These are phyloP conservation scores for Umbelopsis ramanniana DNA, from an alignment of 192 early-diverging fungal species.

Conservation along the genomic window DNA sequence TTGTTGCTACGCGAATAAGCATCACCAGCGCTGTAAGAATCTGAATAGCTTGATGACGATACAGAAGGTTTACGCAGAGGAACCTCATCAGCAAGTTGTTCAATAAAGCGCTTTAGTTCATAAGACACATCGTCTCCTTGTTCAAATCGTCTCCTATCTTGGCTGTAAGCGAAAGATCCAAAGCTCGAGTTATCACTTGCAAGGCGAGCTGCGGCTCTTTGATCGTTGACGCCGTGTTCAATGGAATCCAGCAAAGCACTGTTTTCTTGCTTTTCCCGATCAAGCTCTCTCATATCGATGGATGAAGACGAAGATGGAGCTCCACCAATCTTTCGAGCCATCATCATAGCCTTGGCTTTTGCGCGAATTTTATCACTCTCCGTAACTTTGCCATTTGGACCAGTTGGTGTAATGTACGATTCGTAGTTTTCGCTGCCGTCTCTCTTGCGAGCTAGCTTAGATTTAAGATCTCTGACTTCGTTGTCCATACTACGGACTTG, in stretches of 20 bases:
- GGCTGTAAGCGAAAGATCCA: slow-evolving; percentile 30
- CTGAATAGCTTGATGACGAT: not conserved
- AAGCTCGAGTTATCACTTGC: slow-evolving; percentile 38
- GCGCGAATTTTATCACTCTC: slow-evolving; percentile 58
- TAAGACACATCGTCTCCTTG: slow-evolving; percentile 27
- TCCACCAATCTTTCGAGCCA: slow-evolving; percentile 53
- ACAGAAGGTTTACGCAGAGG: not conserved
- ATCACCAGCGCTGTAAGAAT: not conserved
- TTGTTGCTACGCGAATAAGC: not conserved
- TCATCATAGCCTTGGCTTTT: slow-evolving; percentile 55
- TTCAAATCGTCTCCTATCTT: slow-evolving; percentile 38
- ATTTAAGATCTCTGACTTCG: slow-evolving; percentile 37
- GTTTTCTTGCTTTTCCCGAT: slow-evolving; percentile 31
- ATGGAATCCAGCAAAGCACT: slow-evolving; percentile 25
- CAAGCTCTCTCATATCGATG: slow-evolving; percentile 19
- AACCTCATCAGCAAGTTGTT: slow-evolving; percentile 25
- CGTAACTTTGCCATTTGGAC: slow-evolving; percentile 55
- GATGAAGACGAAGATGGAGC: slow-evolving; percentile 43
- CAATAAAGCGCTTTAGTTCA: slow-evolving; percentile 39
- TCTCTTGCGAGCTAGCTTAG: slow-evolving; percentile 45
- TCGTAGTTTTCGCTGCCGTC: slow-evolving; percentile 29
- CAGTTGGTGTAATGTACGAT: slow-evolving; percentile 50
- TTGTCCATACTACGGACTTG: slow-evolving; percentile 53
- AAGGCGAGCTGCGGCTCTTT: slow-evolving; percentile 24
- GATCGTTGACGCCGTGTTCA: slow-evolving; percentile 23